These are phyloP conservation scores for Petasospora fabianii DNA, from an alignment of 1,139 yeast genomes.

Conservation along the genomic window DNA sequence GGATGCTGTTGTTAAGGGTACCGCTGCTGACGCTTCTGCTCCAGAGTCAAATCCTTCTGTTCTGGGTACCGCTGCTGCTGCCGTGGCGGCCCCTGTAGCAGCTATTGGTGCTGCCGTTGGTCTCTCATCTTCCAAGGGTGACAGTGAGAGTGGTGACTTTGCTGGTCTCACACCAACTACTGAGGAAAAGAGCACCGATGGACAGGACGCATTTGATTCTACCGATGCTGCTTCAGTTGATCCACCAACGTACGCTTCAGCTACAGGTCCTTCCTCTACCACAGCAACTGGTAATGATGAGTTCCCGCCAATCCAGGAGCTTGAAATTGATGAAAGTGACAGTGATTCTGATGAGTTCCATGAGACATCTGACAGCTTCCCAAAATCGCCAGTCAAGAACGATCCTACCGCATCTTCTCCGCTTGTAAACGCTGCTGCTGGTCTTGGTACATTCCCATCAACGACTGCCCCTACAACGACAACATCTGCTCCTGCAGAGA, in stretches of 20 bases:
- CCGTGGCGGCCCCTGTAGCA: not conserved
- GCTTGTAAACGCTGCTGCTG: slow-evolving; percentile 12
- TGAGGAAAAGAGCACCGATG: not conserved
- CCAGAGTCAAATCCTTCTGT: too few relatives aligned
- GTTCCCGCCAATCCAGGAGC: slow-evolving; percentile 70
- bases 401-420: slow-evolving; percentile 9
- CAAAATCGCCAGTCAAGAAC: slow-evolving; percentile 7
- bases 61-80: too few relatives aligned
- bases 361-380: slow-evolving; percentile 35
- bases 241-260: too few relatives aligned
- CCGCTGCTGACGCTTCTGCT: too few relatives aligned
- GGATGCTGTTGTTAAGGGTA: too few relatives aligned
- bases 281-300: slow-evolving; percentile 35
- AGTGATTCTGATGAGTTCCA: slow-evolving; percentile 49
- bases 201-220: too few relatives aligned
- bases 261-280: too few relatives aligned
- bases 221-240: too few relatives aligned
- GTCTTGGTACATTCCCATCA: not conserved
- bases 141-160: not conserved
- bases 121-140: not conserved
- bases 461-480: slow-evolving; percentile 10
- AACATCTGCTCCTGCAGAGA: slow-evolving; percentile 3
- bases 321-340: slow-evolving; percentile 59
- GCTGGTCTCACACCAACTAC: slow-evolving; percentile 3
- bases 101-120: not conserved